These are phyloP conservation scores for Naganishia albida DNA, from an alignment of 1,284 basidiomycete species.

Conservation along the genomic window DNA sequence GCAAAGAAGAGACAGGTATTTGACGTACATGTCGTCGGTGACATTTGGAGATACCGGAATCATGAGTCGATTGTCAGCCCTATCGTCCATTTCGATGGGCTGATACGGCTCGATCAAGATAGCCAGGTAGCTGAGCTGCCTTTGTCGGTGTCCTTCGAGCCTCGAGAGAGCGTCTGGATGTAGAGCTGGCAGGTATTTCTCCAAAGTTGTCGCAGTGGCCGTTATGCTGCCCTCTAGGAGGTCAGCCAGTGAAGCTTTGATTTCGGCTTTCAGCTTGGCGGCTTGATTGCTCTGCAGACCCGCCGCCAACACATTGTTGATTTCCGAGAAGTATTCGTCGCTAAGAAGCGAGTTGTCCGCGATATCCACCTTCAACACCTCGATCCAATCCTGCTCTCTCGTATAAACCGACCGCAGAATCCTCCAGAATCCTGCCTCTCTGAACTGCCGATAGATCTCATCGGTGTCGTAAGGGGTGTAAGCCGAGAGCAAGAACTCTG, in stretches of 20 bases:
- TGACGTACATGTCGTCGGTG: constrained; percentile 56
- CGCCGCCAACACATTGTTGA: constrained; percentile 61
- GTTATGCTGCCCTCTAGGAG: constrained; percentile 66
- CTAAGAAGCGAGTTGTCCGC: constrained; percentile 70
- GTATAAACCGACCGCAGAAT: constrained; percentile 80
- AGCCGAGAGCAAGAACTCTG: constrained; percentile 89
- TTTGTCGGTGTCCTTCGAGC: constrained; percentile 54
- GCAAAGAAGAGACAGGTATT: constrained; percentile 73
- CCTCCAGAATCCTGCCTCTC: constrained; percentile 82
- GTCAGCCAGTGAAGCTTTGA: constrained; percentile 64
- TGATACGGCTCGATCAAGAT: constrained; percentile 68
- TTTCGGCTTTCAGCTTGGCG: constrained; percentile 59
- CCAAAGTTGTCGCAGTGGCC: constrained; percentile 72
- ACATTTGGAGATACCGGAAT: constrained; percentile 57
- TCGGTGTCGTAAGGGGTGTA: constrained; percentile 81
- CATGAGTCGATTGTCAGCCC: constrained; percentile 13
- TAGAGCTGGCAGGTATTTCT: constrained; percentile 65
- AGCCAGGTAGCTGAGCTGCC: constrained; percentile 75
- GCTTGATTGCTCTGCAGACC: constrained; percentile 58
- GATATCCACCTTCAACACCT: constrained; percentile 70
- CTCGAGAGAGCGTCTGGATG: constrained; percentile 59
- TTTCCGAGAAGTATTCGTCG: constrained; percentile 65
- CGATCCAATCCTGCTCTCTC: constrained; percentile 73
- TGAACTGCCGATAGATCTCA: constrained; percentile 69
- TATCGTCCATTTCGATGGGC: constrained; percentile 51